Percentiles rank a stretch among this genome's conserved stretches.
These are phyloP conservation scores for Crinitomyces ghanaensis DNA, from an alignment of 805 yeast genomes.

Conservation along the genomic window DNA sequence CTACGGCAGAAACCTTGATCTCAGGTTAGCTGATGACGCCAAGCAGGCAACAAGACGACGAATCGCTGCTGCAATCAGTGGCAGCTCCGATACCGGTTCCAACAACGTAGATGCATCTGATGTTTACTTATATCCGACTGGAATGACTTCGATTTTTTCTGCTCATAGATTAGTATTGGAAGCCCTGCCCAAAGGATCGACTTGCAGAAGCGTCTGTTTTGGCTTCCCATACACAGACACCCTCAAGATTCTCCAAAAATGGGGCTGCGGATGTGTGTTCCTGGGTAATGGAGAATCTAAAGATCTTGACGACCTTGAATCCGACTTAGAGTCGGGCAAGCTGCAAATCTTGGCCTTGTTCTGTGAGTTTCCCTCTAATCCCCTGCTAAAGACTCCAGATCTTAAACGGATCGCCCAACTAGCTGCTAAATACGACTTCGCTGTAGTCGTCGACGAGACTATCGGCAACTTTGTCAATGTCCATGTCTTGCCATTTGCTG, in stretches of 20 bases:
- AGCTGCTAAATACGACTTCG: constrained; percentile 60
- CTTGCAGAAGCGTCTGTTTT: constrained; percentile 85
- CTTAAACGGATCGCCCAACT: constrained; percentile 50
- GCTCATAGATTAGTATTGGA: constrained; percentile 43
- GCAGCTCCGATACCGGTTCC: constrained; percentile 18
- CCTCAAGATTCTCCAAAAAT: constrained; percentile 68
- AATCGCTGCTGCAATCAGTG: constrained; percentile 53
- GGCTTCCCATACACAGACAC: constrained; percentile 97
- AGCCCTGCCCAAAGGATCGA: constrained; percentile 14
- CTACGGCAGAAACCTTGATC: constrained; percentile 79
- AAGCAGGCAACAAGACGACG: constrained; percentile 62
- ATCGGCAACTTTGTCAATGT: constrained; percentile 84
- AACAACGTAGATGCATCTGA: constrained; percentile 36
- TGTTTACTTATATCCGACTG: constrained; percentile 76
- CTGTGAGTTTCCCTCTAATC: constrained; percentile 93
- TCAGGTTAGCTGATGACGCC: constrained; percentile 64
- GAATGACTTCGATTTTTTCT: constrained; percentile 84
- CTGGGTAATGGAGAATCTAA: constrained; percentile 73
- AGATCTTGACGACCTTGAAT: constrained; percentile 51
- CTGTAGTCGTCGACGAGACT: constrained; percentile 85
- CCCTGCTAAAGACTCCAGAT: constrained; percentile 79
- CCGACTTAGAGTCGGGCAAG: constrained; percentile 47
- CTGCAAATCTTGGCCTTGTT: constrained; percentile 66
- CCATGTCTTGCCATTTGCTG: constrained; percentile 72
- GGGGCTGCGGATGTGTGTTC: constrained; percentile 85